Conservation (phyloP, 2,329 filamentous ascomycete genomes). For the Cucurbitaria berberidis region DNA sequence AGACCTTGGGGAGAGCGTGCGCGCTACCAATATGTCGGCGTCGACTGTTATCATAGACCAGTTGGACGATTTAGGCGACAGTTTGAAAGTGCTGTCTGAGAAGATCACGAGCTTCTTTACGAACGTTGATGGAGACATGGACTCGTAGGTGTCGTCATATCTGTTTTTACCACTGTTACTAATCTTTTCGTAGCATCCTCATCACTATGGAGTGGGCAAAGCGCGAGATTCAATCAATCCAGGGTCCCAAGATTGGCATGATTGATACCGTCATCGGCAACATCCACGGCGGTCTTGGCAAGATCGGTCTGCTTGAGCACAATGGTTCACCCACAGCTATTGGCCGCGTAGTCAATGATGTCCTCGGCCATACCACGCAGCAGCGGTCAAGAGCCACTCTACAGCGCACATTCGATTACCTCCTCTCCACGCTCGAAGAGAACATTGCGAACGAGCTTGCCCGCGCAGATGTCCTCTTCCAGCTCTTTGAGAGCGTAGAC, state of each 20-base stretch:
- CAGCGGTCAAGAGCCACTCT: slow-evolving; percentile 82
- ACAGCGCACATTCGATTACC: slow-evolving; percentile 86
- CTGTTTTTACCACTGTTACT: slow-evolving; percentile 8
- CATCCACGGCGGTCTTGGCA: slow-evolving; percentile 76
- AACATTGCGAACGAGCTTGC: slow-evolving; percentile 84
- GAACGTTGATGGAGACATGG: slow-evolving; percentile 90
- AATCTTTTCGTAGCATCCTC: slow-evolving; percentile 68
- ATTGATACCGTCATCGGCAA: slow-evolving; percentile 82
- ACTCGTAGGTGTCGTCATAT: slow-evolving; percentile 63
- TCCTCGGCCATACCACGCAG: slow-evolving; percentile 81
- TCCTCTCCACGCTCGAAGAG: slow-evolving; percentile 85
- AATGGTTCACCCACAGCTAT: slow-evolving; percentile 66
- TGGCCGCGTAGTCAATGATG: slow-evolving; percentile 69
- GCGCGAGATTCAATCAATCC: slow-evolving; percentile 71
- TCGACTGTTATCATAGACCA: slow-evolving; percentile 84
- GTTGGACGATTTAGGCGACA: slow-evolving; percentile 84
- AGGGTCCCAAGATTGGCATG: slow-evolving; percentile 55
- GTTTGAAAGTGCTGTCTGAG: slow-evolving; percentile 79
- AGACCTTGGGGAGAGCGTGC: slow-evolving; percentile 90
- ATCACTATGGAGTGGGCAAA: slow-evolving; percentile 97
- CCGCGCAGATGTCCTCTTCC: slow-evolving; percentile 79
- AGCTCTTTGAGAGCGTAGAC: slow-evolving; percentile 91
- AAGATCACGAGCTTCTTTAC: slow-evolving; percentile 93
- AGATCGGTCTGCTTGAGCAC: slow-evolving; percentile 55
- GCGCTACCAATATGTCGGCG: slow-evolving; percentile 88